phyloP scores from a whole-genome alignment of 306 rosid species.

The Sindora glabra region DNA sequence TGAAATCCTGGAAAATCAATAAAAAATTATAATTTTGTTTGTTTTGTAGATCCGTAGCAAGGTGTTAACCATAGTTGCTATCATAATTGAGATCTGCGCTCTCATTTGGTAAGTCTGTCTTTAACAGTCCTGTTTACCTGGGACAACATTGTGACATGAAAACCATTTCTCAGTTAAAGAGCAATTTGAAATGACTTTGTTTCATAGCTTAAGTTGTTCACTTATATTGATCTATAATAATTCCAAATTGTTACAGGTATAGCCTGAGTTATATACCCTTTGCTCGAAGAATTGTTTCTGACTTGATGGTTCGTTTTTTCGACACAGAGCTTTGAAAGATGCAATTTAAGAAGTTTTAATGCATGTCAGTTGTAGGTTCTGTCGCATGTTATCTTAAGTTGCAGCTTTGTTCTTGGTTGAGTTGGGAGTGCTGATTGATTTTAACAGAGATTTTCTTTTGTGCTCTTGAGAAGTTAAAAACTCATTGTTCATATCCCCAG shows the following conservation, averaged over 20 bases:
- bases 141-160: conserved; percentile 14
- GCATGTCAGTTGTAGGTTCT: background rate
- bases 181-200: background rate
- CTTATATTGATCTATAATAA: background rate
- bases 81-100: conserved; percentile 73
- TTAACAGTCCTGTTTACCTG: conserved; percentile 2
- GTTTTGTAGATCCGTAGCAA: conserved; percentile 71
- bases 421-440: background rate
- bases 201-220: background rate
- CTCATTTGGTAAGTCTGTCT: conserved; percentile 64
- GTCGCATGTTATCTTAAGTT: conserved; percentile 6
- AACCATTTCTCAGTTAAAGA: background rate
- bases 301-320: conserved; percentile 70
- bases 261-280: conserved; percentile 91
- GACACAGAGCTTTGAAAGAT: conserved; percentile 70
- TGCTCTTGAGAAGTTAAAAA: too few relatives aligned
- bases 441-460: background rate
- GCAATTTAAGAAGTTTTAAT: background rate
- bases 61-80: conserved; percentile 68
- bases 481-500: too few relatives aligned
- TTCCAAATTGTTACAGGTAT: conserved; percentile 59
- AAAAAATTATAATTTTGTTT: background rate
- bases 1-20: background rate
- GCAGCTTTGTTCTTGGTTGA: too few relatives aligned
- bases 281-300: conserved; percentile 92